Evolutionary conservation across 345 rosid genomes (phyloP).

Genomic region (Clarkia xantiana): DNA sequence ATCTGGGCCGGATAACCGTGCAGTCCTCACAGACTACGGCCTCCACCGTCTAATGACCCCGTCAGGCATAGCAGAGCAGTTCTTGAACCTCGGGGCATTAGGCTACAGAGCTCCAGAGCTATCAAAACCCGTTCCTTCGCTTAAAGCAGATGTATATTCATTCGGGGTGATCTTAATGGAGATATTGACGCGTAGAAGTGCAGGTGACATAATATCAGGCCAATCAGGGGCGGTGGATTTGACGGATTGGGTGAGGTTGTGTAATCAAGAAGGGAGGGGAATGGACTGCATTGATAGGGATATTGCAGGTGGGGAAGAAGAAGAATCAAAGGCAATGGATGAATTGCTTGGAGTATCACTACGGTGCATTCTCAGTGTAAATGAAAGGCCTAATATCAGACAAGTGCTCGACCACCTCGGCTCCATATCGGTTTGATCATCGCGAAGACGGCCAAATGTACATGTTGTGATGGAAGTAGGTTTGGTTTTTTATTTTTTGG

Average conservation of each 20-base stretch:
- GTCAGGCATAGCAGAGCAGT: conserved; percentile 76
- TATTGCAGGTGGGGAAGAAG: conserved; percentile 80
- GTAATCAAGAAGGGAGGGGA: conserved; percentile 78
- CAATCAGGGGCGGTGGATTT: conserved; percentile 90
- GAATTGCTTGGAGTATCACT: conserved; percentile 71
- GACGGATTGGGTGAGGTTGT: conserved; percentile 73
- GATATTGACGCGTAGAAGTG: conserved; percentile 74
- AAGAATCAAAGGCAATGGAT: conserved; percentile 67
- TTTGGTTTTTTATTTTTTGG: conserved; percentile 9
- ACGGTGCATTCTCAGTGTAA: conserved; percentile 67
- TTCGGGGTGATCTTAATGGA: conserved; percentile 91
- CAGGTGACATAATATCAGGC: conserved; percentile 89
- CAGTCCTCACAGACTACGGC: conserved; percentile 56
- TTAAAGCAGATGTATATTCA: conserved; percentile 71
- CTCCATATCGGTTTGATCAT: conserved; percentile 51
- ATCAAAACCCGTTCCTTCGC: conserved; percentile 49
- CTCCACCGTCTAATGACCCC: conserved; percentile 82
- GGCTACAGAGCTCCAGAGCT: conserved; percentile 93
- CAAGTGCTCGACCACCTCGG: conserved; percentile 55
- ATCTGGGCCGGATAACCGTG: conserved; percentile 32
- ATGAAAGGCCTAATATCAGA: conserved; percentile 92
- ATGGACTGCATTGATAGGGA: conserved; percentile 90
- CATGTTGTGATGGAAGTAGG: conserved; percentile 44
- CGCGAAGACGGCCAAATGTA: conserved; percentile 20
- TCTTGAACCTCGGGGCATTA: conserved; percentile 75